Conservation (phyloP, 2,329 filamentous ascomycete genomes). For the Lecanicillium sp. region DNA sequence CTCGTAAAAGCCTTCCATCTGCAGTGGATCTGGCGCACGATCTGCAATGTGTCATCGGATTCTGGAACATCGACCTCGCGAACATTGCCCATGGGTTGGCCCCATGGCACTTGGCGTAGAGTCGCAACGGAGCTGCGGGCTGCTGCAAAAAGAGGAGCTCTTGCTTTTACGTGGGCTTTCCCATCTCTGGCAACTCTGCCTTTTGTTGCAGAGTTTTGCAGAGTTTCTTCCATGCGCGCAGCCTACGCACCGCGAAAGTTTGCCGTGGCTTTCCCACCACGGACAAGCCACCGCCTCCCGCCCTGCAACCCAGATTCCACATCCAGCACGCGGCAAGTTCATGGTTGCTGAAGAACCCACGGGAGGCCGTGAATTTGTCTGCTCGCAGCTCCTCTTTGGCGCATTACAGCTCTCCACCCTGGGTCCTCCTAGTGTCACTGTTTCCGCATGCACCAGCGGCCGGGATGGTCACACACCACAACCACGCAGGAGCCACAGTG, state of each 20-base stretch:
- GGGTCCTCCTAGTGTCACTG: constrained; percentile 1
- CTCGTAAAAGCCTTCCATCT: neutral
- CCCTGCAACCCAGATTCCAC: no score
- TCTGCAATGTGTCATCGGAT: neutral
- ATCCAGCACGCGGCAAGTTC: no score
- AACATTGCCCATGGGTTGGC: no score
- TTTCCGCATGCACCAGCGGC: constrained; percentile 9
- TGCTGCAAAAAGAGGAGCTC: no score
- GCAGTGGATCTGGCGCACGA: neutral
- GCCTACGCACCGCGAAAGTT: no score
- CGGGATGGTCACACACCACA: neutral
- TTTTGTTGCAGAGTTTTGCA: no score
- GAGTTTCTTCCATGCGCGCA: no score
- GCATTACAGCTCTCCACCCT: constrained; percentile 3
- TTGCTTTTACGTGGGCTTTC: no score
- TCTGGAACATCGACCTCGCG: neutral
- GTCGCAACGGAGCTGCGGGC: neutral
- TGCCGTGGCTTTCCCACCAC: neutral
- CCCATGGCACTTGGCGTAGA: neutral
- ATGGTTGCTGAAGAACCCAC: no score
- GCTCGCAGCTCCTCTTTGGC: neutral
- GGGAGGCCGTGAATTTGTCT: neutral
- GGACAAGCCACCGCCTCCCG: no score
- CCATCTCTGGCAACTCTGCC: no score
- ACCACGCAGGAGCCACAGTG: neutral